Percentiles rank a stretch among this genome's conserved stretches.
Conservation (phyloP, 2,329 filamentous ascomycete species). For the Plenodomus lindquistii region DNA sequence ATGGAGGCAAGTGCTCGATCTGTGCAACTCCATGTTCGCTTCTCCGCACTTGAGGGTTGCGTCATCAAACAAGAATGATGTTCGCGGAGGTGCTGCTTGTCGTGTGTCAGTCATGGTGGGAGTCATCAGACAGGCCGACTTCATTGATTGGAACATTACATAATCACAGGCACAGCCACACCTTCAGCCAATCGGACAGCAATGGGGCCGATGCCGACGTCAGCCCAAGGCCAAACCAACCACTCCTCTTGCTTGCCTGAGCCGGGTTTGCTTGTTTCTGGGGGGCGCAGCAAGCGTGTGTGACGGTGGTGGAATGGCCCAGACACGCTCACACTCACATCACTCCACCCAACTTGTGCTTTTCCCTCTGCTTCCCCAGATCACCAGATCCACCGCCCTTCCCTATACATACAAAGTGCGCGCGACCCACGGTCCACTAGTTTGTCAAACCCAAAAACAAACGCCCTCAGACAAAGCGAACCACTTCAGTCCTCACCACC, state of each 20-base stretch:
- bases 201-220: slow-evolving; percentile 6
- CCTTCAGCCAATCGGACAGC: slow-evolving; percentile 11
- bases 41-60: not conserved
- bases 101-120: too few species aligned
- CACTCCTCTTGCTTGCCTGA: not conserved
- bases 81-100: not conserved
- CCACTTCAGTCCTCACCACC: slow-evolving; percentile 7
- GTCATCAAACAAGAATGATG: not conserved
- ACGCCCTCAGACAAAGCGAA: slow-evolving; percentile 7
- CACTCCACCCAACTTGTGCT: slow-evolving; percentile 32
- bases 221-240: slow-evolving; percentile 11
- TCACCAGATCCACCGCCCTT: slow-evolving; percentile 32
- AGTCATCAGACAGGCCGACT: not conserved
- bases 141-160: not conserved
- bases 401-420: slow-evolving; percentile 41
- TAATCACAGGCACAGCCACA: slow-evolving; percentile 12
- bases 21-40: not conserved
- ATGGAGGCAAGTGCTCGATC: not conserved
- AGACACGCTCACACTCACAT: slow-evolving; percentile 11
- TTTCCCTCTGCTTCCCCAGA: slow-evolving; percentile 16
- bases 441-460: slow-evolving; percentile 25
- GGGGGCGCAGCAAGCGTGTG: slow-evolving; percentile 25
- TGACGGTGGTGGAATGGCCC: slow-evolving; percentile 21
- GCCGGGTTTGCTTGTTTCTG: slow-evolving; percentile 4
- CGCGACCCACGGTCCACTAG: slow-evolving; percentile 19